Percentiles rank a stretch among this genome's conserved stretches.
These are phyloP conservation scores for Nitzschia sp. DNA, from an alignment of 108 stramenopile genomes.

Conservation along the genomic window DNA sequence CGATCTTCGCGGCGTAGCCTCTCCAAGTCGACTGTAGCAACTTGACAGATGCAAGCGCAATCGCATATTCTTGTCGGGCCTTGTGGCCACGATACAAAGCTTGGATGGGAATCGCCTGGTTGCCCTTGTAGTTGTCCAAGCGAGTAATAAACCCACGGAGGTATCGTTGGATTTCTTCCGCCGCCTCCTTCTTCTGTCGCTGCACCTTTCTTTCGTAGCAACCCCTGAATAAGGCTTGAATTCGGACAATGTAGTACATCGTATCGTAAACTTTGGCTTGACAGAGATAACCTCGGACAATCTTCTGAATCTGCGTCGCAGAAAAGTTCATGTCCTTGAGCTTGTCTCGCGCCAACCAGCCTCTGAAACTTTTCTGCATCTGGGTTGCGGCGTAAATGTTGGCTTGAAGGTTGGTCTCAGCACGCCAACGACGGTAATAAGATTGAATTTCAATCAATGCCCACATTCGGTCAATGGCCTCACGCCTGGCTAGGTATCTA, in stretches of 20 bases:
- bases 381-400: constrained; percentile 50
- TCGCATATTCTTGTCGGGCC: constrained; percentile 28
- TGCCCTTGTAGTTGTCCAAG: background rate
- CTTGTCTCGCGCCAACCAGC: constrained; percentile 63
- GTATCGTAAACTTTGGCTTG: constrained; percentile 62
- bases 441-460: constrained; percentile 75
- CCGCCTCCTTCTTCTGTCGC: constrained; percentile 33
- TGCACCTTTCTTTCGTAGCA: constrained; percentile 37
- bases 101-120: constrained; percentile 36
- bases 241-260: constrained; percentile 60
- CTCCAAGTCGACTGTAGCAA: constrained; percentile 63
- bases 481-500: constrained; percentile 63
- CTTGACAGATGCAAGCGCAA: constrained; percentile 41
- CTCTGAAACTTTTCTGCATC: constrained; percentile 70
- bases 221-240: constrained; percentile 63
- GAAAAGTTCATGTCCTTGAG: constrained; percentile 53
- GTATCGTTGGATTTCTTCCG: constrained; percentile 43
- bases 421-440: constrained; percentile 75
- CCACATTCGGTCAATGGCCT: constrained; percentile 76
- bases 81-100: constrained; percentile 49
- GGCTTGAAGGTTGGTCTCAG: constrained; percentile 58
- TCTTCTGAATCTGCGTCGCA: constrained; percentile 72
- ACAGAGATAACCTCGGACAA: constrained; percentile 67
- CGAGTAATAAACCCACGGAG: constrained; percentile 33
- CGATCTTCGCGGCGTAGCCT: constrained; percentile 45